Conservation (phyloP, 2,329 filamentous ascomycete genomes). For the Colletotrichum aenigma region DNA sequence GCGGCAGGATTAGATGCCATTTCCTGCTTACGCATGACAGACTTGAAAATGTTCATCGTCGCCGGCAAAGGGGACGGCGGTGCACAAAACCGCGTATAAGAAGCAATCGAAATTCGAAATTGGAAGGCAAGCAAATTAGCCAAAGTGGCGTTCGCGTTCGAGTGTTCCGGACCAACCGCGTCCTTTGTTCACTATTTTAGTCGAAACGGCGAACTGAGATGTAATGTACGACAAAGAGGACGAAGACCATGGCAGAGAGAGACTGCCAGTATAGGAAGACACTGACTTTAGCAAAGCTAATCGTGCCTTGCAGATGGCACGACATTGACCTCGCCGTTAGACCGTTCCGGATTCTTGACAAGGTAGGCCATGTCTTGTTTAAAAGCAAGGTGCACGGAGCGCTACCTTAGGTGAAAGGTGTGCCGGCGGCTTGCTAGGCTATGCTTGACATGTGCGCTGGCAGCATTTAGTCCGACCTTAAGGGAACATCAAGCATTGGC, state of each 20-base stretch:
- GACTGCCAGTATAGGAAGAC: neutral
- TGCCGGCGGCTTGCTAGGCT: slow-evolving; percentile 8
- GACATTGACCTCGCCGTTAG: slow-evolving; percentile 19
- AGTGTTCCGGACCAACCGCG: neutral
- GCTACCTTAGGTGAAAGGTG: slow-evolving; percentile 11
- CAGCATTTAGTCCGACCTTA: slow-evolving; percentile 2
- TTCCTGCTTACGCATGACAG: slow-evolving; percentile 23
- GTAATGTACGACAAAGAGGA: slow-evolving; percentile 1
- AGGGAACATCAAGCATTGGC: slow-evolving; percentile 9
- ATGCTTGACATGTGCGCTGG: slow-evolving; percentile 17
- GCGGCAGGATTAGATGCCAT: slow-evolving; percentile 15
- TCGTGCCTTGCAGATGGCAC: slow-evolving; percentile 19
- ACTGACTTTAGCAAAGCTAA: slow-evolving; percentile 16
- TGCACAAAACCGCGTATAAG: neutral
- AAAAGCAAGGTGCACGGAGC: slow-evolving; percentile 12
- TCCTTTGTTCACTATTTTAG: neutral
- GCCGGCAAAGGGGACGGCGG: neutral
- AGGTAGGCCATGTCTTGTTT: slow-evolving; percentile 3
- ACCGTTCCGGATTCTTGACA: neutral
- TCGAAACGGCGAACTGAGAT: neutral
- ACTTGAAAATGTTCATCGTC: slow-evolving; percentile 19
- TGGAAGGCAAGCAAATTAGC: neutral
- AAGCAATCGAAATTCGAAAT: neutral
- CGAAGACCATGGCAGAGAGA: neutral
- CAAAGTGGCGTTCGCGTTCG: neutral